Evolutionary conservation across 1,139 yeast genomes (phyloP), one percentile per base, ranked within the genome.

Genomic region (Saccharomyces pastorianus): DNA sequence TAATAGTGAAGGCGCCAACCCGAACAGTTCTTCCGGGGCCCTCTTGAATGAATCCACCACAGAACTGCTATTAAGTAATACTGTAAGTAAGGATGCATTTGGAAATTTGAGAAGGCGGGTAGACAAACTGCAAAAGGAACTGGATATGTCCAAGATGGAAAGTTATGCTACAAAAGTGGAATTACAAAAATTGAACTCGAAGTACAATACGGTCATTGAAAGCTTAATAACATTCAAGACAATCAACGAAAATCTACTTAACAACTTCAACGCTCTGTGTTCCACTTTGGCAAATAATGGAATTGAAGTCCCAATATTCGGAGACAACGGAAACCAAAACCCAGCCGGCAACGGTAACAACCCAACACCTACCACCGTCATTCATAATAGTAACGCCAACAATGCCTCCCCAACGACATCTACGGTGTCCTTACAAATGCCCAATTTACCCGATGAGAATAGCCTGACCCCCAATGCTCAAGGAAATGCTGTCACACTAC

Each of bases 131-230:
- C 78, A 75, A 56, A 80, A 77, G 32, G 78, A 77, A 50, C 63
- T 82, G 28, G 74, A 73, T n/a, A 56, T 63, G 6, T 61, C 81
- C 32, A 73, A 66, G 51, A 69, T 68, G 38, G 84, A 81, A 67
- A 72, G 57, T 57, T 64, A 47, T 60, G 82, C 56, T 62, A 64
- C 58, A 71, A 74, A 66, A 53, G 53, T 62, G 38, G 85, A 82
- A 51, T 58, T 81, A 42, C 75, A 73, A 52, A 63, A 76, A 5
- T 62, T 82, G 59, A 77, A 79, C 56, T 73, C 78, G 31, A 83
- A 84, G 65, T 85, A 84, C 64, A 83, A 84, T 56, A 79, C 87
- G 2, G 75, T 86, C 29, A 74, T 85, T 48, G 87, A 84, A 53
- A 80, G 81, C 56, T 68, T 85, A 49, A 76, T 85, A 17, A 73